Conservation (phyloP, 768 basidiomycete species). For the Xerocomus brunneocitrinus region DNA sequence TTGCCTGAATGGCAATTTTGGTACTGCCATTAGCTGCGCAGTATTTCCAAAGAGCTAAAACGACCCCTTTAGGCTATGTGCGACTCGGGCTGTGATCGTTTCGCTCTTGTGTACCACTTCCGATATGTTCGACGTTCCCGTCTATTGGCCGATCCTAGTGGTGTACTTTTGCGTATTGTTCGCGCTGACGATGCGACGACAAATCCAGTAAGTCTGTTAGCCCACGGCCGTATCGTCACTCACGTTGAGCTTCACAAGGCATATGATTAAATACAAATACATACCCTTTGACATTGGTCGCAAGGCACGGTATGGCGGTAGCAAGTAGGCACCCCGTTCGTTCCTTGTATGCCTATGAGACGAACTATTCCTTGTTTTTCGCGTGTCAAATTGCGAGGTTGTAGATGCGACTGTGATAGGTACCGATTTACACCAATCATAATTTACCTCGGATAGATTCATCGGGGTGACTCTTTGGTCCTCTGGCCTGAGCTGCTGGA, state of each 20-base stretch:
- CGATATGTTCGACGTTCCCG: slow-evolving; percentile 88
- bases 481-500: neutral
- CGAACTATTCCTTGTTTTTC: slow-evolving; percentile 3
- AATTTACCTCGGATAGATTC: slow-evolving; percentile 16
- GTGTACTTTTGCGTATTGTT: slow-evolving; percentile 96
- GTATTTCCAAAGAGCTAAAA: slow-evolving; percentile 1
- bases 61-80: slow-evolving; percentile 64
- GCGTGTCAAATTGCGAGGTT: slow-evolving; percentile 10
- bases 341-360: neutral
- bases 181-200: slow-evolving; percentile 90
- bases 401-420: slow-evolving; percentile 22
- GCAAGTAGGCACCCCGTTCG: slow-evolving; percentile 34
- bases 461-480: neutral
- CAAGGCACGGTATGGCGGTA: slow-evolving; percentile 78
- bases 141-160: slow-evolving; percentile 98
- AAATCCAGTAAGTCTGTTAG: slow-evolving; percentile 75
- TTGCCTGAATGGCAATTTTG: slow-evolving; percentile 98
- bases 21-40: slow-evolving; percentile 37
- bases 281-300: slow-evolving; percentile 94
- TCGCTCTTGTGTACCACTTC: slow-evolving; percentile 80
- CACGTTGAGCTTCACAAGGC: slow-evolving; percentile 44
- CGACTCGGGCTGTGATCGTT: slow-evolving; percentile 83
- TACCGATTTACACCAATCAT: slow-evolving; percentile 28
- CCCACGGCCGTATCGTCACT: neutral
- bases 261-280: slow-evolving; percentile 99